Percentiles rank a stretch among this genome's conserved stretches.
These are phyloP conservation scores for Colletotrichum eremochloae DNA, from an alignment of 2,329 filamentous ascomycete species.

Conservation along the genomic window DNA sequence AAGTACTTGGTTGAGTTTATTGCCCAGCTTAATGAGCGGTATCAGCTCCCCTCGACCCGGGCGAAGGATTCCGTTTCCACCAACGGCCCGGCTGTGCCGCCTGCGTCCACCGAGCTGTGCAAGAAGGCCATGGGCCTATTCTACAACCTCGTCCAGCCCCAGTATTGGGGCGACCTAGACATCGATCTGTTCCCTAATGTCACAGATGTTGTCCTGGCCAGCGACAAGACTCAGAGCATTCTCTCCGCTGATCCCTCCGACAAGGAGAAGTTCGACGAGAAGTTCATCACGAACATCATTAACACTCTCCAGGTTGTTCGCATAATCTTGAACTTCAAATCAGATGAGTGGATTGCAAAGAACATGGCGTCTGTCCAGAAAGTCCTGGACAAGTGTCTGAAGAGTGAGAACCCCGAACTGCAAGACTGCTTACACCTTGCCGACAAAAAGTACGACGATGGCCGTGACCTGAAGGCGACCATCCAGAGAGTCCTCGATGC, in stretches of 20 bases:
- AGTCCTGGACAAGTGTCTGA: constrained; percentile 88
- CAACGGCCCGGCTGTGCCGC: constrained; percentile 61
- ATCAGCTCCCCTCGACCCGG: constrained; percentile 79
- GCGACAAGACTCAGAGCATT: constrained; percentile 78
- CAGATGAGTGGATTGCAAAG: constrained; percentile 89
- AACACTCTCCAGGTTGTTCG: constrained; percentile 95
- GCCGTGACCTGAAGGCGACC: constrained; percentile 78
- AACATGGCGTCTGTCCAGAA: constrained; percentile 85
- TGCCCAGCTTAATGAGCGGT: constrained; percentile 88
- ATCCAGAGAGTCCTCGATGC: constrained; percentile 89
- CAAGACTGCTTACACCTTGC: constrained; percentile 90
- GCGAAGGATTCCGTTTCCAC: constrained; percentile 66
- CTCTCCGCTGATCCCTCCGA: constrained; percentile 71
- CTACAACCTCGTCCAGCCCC: constrained; percentile 85
- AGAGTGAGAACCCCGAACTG: constrained; percentile 89
- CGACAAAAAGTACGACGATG: constrained; percentile 78
- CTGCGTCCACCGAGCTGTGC: constrained; percentile 80
- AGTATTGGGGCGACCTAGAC: constrained; percentile 92
- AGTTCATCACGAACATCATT: constrained; percentile 88
- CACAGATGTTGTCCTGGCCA: constrained; percentile 85
- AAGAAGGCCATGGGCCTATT: constrained; percentile 87
- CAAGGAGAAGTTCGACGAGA: constrained; percentile 83
- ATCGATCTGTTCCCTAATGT: constrained; percentile 92
- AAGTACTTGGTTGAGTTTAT: constrained; percentile 98
- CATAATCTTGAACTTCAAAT: constrained; percentile 87